Conservation (phyloP, 306 rosid genomes). For the Potentilla sterilis region DNA sequence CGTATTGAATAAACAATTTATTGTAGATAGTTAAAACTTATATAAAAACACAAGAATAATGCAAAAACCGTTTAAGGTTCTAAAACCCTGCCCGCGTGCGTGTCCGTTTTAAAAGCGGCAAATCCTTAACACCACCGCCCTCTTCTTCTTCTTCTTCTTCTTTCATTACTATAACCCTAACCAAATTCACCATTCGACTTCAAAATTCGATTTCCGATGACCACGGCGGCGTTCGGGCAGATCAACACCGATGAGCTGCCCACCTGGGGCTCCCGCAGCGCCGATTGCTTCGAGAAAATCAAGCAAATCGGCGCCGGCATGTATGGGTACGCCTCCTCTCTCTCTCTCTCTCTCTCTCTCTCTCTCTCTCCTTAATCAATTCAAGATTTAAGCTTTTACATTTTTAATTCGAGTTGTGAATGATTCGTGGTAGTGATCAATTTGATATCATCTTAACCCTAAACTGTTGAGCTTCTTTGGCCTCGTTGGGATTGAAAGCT, state of each 20-base stretch:
- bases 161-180: too few relatives aligned
- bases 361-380: not conserved
- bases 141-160: not conserved
- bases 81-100: not conserved
- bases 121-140: not conserved
- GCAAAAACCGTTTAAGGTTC: too few relatives aligned
- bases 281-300: slow-evolving; percentile 26
- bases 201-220: not conserved
- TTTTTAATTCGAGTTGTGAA: not conserved
- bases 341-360: too few relatives aligned
- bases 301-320: slow-evolving; percentile 27
- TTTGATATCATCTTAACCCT: not conserved
- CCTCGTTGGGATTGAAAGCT: not conserved
- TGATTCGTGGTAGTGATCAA: not conserved
- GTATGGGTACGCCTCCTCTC: slow-evolving; percentile 17
- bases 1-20: too few relatives aligned
- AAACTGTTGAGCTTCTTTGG: not conserved
- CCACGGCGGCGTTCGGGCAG: slow-evolving; percentile 19
- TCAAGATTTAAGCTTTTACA: not conserved
- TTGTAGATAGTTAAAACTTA: too few relatives aligned
- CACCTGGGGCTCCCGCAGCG: slow-evolving; percentile 21
- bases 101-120: not conserved
- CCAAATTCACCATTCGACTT: too few relatives aligned
- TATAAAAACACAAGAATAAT: too few relatives aligned
- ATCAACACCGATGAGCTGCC: slow-evolving; percentile 20